Conservation (phyloP, 495 filamentous ascomycete genomes). For the Penicillium arizonense region DNA sequence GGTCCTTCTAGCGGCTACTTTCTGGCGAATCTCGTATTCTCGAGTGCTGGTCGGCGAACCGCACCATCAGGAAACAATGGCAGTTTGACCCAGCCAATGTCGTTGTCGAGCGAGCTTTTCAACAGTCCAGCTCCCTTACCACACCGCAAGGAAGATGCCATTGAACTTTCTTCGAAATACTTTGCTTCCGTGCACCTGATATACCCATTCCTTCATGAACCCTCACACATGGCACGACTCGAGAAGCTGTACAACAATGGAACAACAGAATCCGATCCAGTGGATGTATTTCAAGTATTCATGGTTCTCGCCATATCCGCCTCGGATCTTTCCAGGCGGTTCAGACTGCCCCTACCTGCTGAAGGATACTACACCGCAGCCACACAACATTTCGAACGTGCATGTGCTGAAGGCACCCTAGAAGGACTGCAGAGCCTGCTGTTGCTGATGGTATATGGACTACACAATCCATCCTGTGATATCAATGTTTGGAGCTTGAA, state of each 20-base stretch:
- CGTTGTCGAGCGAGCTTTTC: conserved; percentile 30
- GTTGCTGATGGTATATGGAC: conserved; percentile 45
- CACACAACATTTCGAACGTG: conserved; percentile 35
- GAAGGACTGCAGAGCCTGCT: conserved; percentile 41
- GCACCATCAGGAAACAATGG: conserved; percentile 5
- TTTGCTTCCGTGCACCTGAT: conserved; percentile 40
- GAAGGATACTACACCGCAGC: conserved; percentile 47
- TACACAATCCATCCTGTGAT: conserved; percentile 43
- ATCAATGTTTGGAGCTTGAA: conserved; percentile 50
- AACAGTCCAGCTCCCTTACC: conserved; percentile 37
- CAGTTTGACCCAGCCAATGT: conserved; percentile 7
- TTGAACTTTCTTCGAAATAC: conserved; percentile 39
- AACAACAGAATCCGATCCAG: conserved; percentile 9
- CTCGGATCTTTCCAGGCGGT: conserved; percentile 38
- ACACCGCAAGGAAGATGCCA: conserved; percentile 29
- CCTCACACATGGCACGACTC: conserved; percentile 33
- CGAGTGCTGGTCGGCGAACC: conserved; percentile 30
- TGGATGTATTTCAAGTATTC: conserved; percentile 38
- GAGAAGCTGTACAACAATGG: conserved; percentile 28
- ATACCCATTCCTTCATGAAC: conserved; percentile 45
- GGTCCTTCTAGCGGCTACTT: conserved; percentile 43
- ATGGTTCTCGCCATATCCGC: conserved; percentile 48
- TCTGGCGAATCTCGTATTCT: conserved; percentile 42
- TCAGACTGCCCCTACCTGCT: conserved; percentile 38
- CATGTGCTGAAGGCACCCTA: conserved; percentile 37